Evolutionary conservation across 495 filamentous ascomycete genomes (phyloP).

Genomic region (Aspergillus mulundensis): DNA sequence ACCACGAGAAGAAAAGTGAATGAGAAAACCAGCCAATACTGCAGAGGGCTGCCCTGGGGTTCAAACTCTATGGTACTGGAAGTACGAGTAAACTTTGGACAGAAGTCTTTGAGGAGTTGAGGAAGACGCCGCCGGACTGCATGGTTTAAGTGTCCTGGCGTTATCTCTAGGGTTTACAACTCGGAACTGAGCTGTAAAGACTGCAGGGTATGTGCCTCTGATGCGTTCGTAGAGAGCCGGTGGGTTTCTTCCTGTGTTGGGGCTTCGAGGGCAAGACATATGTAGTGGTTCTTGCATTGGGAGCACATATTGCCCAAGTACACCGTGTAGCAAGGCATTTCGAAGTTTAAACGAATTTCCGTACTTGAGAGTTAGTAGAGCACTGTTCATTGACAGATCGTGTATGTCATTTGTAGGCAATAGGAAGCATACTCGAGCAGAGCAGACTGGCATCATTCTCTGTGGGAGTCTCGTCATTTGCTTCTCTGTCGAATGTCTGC

Average conservation of each 20-base stretch:
- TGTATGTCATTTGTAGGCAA: neutral
- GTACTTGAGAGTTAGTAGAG: neutral
- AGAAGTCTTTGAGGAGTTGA: neutral
- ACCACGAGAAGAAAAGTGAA: neutral
- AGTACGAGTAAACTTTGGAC: neutral
- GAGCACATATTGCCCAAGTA: neutral
- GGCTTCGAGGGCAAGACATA: neutral
- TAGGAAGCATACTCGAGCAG: neutral
- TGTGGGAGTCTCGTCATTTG: neutral
- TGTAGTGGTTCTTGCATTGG: neutral
- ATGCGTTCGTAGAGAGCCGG: neutral
- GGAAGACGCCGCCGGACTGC: neutral
- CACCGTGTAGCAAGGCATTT: neutral
- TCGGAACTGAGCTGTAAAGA: neutral
- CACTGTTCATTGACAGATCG: neutral
- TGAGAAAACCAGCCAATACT: neutral
- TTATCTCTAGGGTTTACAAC: neutral
- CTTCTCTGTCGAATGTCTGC: neutral
- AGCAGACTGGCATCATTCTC: neutral
- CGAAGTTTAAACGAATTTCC: too few relatives aligned
- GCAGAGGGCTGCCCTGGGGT: neutral
- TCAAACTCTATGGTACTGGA: neutral
- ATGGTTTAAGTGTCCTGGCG: neutral
- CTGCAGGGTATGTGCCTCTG: neutral
- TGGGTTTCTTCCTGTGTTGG: neutral